Evolutionary conservation across 176 grass and related monocot species (phyloP).

Genomic region (Alopecurus myosuroides): DNA sequence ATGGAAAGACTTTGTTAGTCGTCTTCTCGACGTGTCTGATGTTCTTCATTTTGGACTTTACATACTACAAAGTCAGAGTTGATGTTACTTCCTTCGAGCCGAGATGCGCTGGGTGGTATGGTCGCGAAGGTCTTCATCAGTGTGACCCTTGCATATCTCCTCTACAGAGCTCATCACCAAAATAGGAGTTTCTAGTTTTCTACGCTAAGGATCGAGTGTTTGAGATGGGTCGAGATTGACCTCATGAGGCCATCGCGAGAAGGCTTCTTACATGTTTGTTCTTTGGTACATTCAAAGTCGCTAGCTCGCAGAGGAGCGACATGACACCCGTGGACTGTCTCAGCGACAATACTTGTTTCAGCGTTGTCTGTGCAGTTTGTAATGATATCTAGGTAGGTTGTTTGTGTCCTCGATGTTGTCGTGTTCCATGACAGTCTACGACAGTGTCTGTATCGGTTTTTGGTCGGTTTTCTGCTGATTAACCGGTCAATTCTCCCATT

Average conservation of each 20-base stretch:
- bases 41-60: not conserved
- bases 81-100: not conserved
- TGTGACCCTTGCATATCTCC: not conserved
- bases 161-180: not conserved
- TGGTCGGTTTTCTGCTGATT: not conserved
- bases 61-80: not conserved
- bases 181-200: not conserved
- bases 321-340: not conserved
- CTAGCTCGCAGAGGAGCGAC: not conserved
- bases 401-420: not conserved
- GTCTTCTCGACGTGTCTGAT: not conserved
- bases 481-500: not conserved
- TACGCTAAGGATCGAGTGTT: not conserved
- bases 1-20: not conserved
- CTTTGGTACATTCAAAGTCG: not conserved
- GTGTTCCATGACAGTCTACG: not conserved
- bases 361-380: not conserved
- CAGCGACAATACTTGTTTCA: not conserved
- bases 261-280: not conserved
- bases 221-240: not conserved
- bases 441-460: not conserved
- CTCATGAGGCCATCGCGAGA: not conserved
- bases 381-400: not conserved
- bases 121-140: not conserved
- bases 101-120: not conserved